Percentiles rank a stretch among this genome's conserved stretches.
Evolutionary conservation across 176 grass and related monocot species (phyloP).

Genomic region (Ananas comosus): DNA sequence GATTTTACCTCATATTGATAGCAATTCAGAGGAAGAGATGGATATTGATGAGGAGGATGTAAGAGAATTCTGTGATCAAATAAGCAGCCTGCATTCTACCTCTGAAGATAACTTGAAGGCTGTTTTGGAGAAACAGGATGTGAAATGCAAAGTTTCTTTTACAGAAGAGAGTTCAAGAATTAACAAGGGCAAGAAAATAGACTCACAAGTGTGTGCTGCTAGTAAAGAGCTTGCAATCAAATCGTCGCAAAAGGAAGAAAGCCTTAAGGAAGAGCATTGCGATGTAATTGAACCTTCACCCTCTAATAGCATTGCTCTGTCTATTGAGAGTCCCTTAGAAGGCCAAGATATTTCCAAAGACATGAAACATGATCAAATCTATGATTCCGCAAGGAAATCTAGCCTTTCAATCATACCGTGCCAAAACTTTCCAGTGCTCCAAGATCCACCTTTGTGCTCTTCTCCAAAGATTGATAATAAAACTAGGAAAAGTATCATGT

Average conservation of each 20-base stretch:
- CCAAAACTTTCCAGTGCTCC: constrained; percentile 24
- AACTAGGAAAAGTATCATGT: constrained; percentile 46
- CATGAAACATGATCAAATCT: constrained; percentile 18
- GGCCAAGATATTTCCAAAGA: background rate
- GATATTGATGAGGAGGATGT: constrained; percentile 80
- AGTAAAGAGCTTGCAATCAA: background rate
- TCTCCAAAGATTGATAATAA: constrained; percentile 74
- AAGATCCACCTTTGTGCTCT: constrained; percentile 73
- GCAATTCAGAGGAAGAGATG: constrained; percentile 74
- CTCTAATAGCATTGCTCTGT: background rate
- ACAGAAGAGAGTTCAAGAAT: constrained; percentile 21
- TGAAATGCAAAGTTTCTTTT: constrained; percentile 19
- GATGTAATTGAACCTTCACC: constrained; percentile 11
- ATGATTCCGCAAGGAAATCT: constrained; percentile 28
- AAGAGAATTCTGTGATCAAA: constrained; percentile 51
- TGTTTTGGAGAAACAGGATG: constrained; percentile 38
- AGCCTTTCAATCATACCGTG: constrained; percentile 35
- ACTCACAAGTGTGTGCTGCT: background rate
- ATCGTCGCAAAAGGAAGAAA: background rate
- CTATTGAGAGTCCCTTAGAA: background rate
- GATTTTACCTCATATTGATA: constrained; percentile 67
- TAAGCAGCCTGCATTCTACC: constrained; percentile 68
- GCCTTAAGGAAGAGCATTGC: constrained; percentile 21
- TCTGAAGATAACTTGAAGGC: constrained; percentile 60
- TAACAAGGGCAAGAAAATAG: constrained; percentile 22